Conservation (phyloP, 305 asterid species). For the Ajuga reptans region DNA sequence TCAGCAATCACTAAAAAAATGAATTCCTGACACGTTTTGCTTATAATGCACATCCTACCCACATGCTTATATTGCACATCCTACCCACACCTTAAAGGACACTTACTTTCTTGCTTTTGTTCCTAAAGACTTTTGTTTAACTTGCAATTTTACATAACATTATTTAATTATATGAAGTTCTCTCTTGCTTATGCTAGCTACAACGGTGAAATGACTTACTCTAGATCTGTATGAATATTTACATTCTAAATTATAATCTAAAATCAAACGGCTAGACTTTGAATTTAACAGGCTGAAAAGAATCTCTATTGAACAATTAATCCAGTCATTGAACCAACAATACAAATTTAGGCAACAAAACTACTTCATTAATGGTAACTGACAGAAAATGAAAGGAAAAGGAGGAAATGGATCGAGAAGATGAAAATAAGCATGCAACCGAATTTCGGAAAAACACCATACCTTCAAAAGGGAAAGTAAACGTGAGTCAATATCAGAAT, state of each 20-base stretch:
- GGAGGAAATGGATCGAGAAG: background rate
- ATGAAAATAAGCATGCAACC: background rate
- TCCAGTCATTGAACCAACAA: background rate
- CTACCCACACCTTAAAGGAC: background rate
- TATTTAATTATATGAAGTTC: no score
- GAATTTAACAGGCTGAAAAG: background rate
- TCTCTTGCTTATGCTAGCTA: background rate
- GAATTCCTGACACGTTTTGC: background rate
- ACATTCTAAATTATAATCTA: background rate
- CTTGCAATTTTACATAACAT: background rate
- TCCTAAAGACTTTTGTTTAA: background rate
- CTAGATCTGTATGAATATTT: background rate
- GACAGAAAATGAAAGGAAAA: background rate
- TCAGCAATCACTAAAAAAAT: background rate
- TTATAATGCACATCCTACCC: background rate
- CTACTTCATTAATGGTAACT: background rate
- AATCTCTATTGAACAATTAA: background rate
- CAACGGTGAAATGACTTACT: background rate
- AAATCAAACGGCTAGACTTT: background rate
- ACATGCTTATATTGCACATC: background rate
- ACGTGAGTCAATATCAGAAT: constrained; percentile 58
- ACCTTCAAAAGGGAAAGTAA: constrained; percentile 88
- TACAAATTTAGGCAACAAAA: background rate
- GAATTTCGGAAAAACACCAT: constrained; percentile 18
- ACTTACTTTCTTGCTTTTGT: background rate